Percentiles rank a stretch among this genome's conserved stretches.
These are phyloP conservation scores for Pseudognaphalium luteoalbum DNA, from an alignment of 129 eudicot genomes.

Conservation along the genomic window DNA sequence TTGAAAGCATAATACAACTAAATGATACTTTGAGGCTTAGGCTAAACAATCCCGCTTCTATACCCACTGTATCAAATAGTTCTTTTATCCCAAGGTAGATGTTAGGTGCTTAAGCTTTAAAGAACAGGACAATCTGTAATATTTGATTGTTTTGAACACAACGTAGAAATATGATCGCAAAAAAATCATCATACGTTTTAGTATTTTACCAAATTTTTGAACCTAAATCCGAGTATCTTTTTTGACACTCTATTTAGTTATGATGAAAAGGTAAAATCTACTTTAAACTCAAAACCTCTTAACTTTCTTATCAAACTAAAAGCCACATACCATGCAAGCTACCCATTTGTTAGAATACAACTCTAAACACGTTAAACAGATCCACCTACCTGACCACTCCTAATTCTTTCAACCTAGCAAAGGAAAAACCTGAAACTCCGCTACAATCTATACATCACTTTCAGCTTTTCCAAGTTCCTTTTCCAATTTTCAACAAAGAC, in stretches of 20 bases:
- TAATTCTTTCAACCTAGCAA: slow-evolving; percentile 11
- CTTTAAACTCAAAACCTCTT: background rate
- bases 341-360: slow-evolving; percentile 20
- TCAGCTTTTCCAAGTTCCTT: slow-evolving; percentile 56
- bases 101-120: background rate
- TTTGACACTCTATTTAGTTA: background rate
- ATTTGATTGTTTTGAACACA: background rate
- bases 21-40: slow-evolving; percentile 34
- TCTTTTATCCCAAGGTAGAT: slow-evolving; percentile 59
- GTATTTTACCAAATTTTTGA: too few relatives aligned
- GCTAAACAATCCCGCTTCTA: slow-evolving; percentile 35
- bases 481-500: slow-evolving; percentile 60
- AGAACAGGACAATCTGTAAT: background rate
- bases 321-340: slow-evolving; percentile 16
- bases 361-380: slow-evolving; percentile 12
- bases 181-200: slow-evolving; percentile 7
- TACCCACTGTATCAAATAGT: slow-evolving; percentile 53
- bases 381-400: background rate
- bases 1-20: slow-evolving; percentile 44
- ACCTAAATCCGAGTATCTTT: background rate
- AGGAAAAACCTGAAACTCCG: background rate
- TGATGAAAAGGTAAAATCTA: background rate
- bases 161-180: background rate
- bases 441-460: slow-evolving; percentile 22
- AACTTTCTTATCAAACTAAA: background rate